Evolutionary conservation across 352 stramenopile species (phyloP), one percentile per base, ranked within the genome.

Genomic region (Aphanomyces euteiches): DNA sequence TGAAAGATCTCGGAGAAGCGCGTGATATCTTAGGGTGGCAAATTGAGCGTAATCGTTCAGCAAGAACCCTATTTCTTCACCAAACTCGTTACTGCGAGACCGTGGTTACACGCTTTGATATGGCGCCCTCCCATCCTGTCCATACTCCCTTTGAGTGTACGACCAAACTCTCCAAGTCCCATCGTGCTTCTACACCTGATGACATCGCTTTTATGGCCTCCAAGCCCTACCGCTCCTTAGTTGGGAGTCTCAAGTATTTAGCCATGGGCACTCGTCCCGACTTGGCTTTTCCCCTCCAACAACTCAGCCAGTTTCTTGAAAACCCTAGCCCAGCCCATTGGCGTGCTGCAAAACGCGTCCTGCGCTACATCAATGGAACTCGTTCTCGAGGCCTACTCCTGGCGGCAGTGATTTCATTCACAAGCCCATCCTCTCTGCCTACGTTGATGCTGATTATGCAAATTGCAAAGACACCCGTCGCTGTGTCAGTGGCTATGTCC

Each of bases 251-350:
- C 2, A 53, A 2, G 45, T 53, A 53, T 19, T 53, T 53, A 53
- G 45, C 2, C 45, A 53, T 53, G 1, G 45, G 13, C n/a, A n/a
- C 45, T 53, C 45, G 45, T 15, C 45, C 45, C n/a, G 45, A 53
- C 2, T 53, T 53, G 45, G 45, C 45, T 53, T 53, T n/a, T 53
- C 13, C 45, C 45, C 45, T 53, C n/a, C 45, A 53, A 53, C 45
- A 53, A 53, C 45, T 53, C 45, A n/a, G 13, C 13, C 45, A 53
- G 45, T 53, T 53, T 1, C 45, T 53, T 15, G 13, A 53, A 15
- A 53, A 53, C 2, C 45, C 1, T 19, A 2, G 13, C 13, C 45
- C n/a, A 19, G n/a, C 45, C 45, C 45, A 53, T 53, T 53, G 45
- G n/a, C n/a, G n/a, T n/a, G n/a, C n/a, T n/a, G n/a, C n/a, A 15